phyloP scores from a whole-genome alignment of 2,329 filamentous ascomycete genomes.

The Ceratocystis diversiconidia region DNA sequence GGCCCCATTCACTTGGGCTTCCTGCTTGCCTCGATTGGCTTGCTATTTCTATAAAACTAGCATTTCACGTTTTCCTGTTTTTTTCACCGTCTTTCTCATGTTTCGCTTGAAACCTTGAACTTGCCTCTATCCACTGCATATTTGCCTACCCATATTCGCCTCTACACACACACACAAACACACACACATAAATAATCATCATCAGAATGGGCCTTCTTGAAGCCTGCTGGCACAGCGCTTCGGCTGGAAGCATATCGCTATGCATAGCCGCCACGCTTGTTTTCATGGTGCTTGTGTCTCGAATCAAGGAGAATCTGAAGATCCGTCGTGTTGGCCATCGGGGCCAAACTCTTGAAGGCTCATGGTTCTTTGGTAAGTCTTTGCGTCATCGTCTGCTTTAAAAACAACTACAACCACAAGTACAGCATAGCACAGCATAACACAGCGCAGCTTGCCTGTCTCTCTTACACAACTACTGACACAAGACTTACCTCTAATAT shows the following conservation, averaged over 20 bases:
- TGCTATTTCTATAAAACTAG: neutral
- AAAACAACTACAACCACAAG: too few species aligned
- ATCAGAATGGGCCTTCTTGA: conserved; percentile 3
- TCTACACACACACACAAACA: neutral
- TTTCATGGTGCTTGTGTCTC: neutral
- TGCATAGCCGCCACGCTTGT: neutral
- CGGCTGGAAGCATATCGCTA: neutral
- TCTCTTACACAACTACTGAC: neutral
- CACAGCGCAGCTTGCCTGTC: too few species aligned
- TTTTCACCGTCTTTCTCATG: neutral
- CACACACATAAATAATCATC: neutral
- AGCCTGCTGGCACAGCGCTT: neutral
- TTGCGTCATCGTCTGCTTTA: neutral
- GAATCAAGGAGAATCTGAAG: conserved; percentile 30
- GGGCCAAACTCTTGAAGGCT: neutral
- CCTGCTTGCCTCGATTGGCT: neutral
- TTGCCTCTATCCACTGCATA: neutral
- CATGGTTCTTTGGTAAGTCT: conserved; percentile 3
- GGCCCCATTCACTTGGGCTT: neutral
- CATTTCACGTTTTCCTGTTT: neutral
- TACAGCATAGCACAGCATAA: too few species aligned
- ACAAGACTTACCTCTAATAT: neutral
- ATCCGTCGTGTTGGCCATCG: conserved; percentile 10
- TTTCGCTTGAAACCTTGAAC: neutral
- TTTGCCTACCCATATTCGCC: neutral